Evolutionary conservation across 2,329 filamentous ascomycete species (phyloP).

Genomic region (Claviceps pazoutovae): DNA sequence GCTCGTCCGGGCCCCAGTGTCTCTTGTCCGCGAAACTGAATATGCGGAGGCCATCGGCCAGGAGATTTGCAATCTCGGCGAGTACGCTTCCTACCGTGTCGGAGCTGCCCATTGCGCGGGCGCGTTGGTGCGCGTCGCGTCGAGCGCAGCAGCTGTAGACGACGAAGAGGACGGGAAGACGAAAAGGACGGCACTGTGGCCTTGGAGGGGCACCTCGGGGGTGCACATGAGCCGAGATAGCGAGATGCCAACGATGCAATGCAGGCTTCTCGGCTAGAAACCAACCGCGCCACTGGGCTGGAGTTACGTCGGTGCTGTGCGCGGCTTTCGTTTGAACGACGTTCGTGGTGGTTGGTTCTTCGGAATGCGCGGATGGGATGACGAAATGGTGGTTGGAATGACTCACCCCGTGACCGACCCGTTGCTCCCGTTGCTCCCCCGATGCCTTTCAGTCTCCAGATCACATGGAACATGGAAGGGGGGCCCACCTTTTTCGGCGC

Average conservation of each 20-base stretch:
- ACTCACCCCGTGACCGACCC: no score
- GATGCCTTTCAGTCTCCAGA: no score
- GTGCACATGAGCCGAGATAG: background rate
- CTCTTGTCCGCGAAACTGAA: conserved; percentile 43
- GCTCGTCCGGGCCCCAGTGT: conserved; percentile 44
- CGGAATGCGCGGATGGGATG: no score
- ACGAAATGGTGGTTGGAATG: no score
- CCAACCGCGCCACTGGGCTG: background rate
- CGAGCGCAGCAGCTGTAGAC: background rate
- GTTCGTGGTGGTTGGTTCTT: no score
- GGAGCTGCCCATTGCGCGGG: conserved; percentile 22
- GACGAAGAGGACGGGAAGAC: background rate
- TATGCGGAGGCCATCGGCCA: conserved; percentile 39
- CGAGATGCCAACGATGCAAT: background rate
- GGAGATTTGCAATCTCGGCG: conserved; percentile 40
- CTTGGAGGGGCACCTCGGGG: background rate
- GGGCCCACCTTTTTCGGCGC: no score
- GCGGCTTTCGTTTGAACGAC: no score
- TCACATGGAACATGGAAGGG: no score
- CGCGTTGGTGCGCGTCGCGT: background rate
- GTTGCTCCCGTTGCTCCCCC: no score
- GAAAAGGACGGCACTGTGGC: background rate
- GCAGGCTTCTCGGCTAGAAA: background rate
- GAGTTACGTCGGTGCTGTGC: no score
- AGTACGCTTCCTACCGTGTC: conserved; percentile 45